Conservation (phyloP, 202 grass and related monocot species). For the Digitaria exilis region DNA sequence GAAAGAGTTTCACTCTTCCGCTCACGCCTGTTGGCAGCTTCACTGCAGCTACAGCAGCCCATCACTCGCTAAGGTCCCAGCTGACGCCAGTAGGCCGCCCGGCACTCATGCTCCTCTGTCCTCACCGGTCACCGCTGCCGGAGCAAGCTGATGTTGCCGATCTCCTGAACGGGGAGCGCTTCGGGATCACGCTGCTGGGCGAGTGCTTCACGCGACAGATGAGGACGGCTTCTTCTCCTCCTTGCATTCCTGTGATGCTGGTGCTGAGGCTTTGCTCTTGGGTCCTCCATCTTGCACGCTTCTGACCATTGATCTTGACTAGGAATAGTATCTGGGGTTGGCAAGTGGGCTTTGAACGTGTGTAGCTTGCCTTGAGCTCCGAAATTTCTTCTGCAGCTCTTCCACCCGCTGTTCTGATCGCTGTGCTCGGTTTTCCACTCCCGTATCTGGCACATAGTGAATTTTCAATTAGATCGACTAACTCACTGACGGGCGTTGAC, state of each 20-base stretch:
- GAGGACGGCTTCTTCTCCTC: constrained; percentile 80
- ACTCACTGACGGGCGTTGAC: not conserved
- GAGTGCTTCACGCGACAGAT: constrained; percentile 72
- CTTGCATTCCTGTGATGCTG: constrained; percentile 39
- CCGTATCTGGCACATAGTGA: constrained; percentile 46
- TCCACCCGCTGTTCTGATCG: constrained; percentile 56
- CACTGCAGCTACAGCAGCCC: constrained; percentile 8
- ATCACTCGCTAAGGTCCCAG: not conserved
- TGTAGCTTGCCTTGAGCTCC: constrained; percentile 71
- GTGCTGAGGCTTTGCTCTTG: constrained; percentile 38
- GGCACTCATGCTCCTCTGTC: not conserved
- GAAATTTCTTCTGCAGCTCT: constrained; percentile 57
- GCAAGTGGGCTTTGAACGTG: constrained; percentile 54
- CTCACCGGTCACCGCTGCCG: constrained; percentile 49
- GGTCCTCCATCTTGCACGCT: constrained; percentile 46
- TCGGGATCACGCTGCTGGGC: constrained; percentile 49
- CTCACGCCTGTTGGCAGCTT: constrained; percentile 27
- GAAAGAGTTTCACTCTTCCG: constrained; percentile 23
- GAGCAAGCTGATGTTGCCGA: constrained; percentile 59
- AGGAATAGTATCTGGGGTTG: constrained; percentile 11
- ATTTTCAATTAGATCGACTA: constrained; percentile 16
- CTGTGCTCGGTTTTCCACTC: constrained; percentile 73
- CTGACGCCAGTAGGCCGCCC: not conserved
- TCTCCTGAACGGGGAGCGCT: constrained; percentile 67
- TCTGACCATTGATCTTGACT: constrained; percentile 48